phyloP scores from a whole-genome alignment of 2,329 filamentous ascomycete genomes.

The Xylaria sp. region DNA sequence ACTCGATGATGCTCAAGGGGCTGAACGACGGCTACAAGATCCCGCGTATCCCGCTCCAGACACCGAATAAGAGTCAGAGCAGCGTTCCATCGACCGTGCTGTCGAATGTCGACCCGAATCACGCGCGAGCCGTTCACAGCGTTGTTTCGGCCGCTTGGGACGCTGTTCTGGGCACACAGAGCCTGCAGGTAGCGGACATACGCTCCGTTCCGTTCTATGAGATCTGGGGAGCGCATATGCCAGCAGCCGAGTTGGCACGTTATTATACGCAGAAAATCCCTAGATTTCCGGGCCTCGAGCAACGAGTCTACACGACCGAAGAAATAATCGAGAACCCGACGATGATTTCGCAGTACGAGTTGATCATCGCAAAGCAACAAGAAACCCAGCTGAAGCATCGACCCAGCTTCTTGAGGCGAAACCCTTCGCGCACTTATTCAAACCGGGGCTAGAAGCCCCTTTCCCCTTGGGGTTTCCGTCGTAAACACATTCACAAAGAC shows the following conservation, averaged over 20 bases:
- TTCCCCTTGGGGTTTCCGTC: conserved; percentile 13
- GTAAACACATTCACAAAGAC: not conserved
- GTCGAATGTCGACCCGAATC: conserved; percentile 35
- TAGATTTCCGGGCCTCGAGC: conserved; percentile 35
- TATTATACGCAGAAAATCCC: conserved; percentile 41
- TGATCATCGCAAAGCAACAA: conserved; percentile 31
- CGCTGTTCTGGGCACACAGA: conserved; percentile 37
- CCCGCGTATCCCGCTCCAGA: conserved; percentile 40
- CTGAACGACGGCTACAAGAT: conserved; percentile 37
- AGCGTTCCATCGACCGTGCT: conserved; percentile 22
- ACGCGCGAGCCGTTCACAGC: conserved; percentile 38
- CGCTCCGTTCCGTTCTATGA: conserved; percentile 47
- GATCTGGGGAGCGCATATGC: conserved; percentile 45
- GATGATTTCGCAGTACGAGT: conserved; percentile 44
- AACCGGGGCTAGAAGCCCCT: conserved; percentile 20
- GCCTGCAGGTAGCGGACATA: conserved; percentile 38
- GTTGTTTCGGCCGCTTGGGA: conserved; percentile 43
- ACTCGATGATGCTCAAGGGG: conserved; percentile 41
- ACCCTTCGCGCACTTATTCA: conserved; percentile 16
- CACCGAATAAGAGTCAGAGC: conserved; percentile 22
- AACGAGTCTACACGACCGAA: conserved; percentile 37
- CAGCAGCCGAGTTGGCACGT: conserved; percentile 43
- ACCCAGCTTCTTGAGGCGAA: conserved; percentile 22
- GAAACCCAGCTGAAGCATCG: conserved; percentile 19
- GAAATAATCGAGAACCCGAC: conserved; percentile 48